A percentile compares a stretch with the other conserved stretches of the same genome.
Conservation (phyloP, 208 protist genomes). For the Porcisia hertigi region DNA sequence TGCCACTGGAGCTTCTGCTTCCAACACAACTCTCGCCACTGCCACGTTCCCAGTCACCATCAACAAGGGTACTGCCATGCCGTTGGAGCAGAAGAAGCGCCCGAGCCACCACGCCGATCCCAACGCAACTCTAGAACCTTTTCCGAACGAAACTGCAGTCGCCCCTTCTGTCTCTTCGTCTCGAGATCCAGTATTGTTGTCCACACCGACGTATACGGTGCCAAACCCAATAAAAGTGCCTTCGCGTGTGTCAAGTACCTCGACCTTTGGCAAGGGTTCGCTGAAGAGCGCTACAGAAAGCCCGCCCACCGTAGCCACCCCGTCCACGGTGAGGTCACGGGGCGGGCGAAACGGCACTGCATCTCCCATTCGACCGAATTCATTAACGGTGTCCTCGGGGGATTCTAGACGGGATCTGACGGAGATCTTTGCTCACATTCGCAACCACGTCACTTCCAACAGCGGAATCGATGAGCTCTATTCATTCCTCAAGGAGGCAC, state of each 20-base stretch:
- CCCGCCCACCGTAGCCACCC: background rate
- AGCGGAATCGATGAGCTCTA: conserved; percentile 84
- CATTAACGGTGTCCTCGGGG: background rate
- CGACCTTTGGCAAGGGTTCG: background rate
- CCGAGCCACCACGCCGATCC: conserved; percentile 28
- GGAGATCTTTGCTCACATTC: conserved; percentile 72
- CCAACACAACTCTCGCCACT: background rate
- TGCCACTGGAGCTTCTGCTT: conserved; percentile 2
- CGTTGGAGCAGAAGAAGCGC: conserved; percentile 22
- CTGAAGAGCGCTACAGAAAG: conserved; percentile 5
- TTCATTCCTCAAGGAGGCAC: conserved; percentile 36
- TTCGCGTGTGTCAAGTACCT: background rate
- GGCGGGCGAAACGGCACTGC: background rate
- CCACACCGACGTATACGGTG: background rate
- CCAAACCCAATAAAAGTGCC: conserved; percentile 18
- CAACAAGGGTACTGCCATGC: background rate
- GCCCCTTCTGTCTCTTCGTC: background rate
- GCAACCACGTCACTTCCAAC: conserved; percentile 76
- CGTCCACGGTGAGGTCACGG: background rate
- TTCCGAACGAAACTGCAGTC: background rate
- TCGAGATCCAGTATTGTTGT: background rate
- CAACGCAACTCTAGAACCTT: background rate
- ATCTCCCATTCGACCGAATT: background rate
- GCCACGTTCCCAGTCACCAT: background rate
- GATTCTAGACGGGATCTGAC: conserved; percentile 38